phyloP scores from a whole-genome alignment of 2,329 filamentous ascomycete genomes.

The Aspergillus ibericus region DNA sequence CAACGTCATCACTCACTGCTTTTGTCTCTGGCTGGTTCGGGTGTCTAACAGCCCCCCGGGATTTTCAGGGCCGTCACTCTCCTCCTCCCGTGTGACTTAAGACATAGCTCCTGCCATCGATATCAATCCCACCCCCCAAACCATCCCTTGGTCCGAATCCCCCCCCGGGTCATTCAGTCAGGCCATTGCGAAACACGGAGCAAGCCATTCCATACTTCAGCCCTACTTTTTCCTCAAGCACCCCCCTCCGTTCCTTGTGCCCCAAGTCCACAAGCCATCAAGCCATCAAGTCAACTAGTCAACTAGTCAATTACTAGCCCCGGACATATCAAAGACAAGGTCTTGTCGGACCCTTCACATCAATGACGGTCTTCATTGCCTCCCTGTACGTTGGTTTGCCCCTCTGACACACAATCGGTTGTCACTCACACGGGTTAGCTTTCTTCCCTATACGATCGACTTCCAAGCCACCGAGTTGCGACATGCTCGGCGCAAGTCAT shows the following conservation, averaged over 20 bases:
- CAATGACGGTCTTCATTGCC: slow-evolving; percentile 38
- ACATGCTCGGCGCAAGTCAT: slow-evolving; percentile 23
- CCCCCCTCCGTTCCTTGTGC: background rate
- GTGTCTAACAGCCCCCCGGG: slow-evolving; percentile 14
- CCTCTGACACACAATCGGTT: background rate
- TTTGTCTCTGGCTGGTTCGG: slow-evolving; percentile 12
- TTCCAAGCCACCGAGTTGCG: slow-evolving; percentile 30
- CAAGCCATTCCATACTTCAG: background rate
- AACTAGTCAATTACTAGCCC: background rate
- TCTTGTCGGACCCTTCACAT: background rate
- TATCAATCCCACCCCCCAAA: background rate
- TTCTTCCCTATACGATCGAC: slow-evolving; percentile 40
- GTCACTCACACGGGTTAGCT: slow-evolving; percentile 20
- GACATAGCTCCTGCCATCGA: slow-evolving; percentile 5
- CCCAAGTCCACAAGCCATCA: background rate
- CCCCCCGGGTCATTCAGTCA: background rate
- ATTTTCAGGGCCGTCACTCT: slow-evolving; percentile 14
- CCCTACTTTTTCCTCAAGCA: background rate
- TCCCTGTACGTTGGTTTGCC: slow-evolving; percentile 30
- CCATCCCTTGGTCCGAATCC: slow-evolving; percentile 12
- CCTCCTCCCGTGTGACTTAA: slow-evolving; percentile 12
- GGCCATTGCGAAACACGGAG: background rate
- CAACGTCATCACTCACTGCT: slow-evolving; percentile 12
- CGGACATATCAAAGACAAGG: background rate
- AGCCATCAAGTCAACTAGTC: background rate